Evolutionary conservation across 2,329 filamentous ascomycete genomes (phyloP).

Genomic region (Penicillium hesseltinei): DNA sequence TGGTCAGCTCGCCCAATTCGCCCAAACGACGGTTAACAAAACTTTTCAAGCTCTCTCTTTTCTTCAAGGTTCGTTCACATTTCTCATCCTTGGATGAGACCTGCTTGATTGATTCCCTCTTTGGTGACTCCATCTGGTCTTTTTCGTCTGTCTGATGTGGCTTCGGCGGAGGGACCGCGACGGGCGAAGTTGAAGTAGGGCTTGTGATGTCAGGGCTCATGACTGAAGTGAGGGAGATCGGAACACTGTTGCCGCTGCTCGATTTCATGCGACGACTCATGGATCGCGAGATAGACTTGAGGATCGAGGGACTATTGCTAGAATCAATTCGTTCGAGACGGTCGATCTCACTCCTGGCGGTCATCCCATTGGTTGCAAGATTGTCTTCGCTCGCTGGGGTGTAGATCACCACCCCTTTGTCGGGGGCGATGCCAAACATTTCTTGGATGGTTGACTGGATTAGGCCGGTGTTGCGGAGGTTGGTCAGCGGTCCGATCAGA

Average conservation of each 20-base stretch:
- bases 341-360: slow-evolving; percentile 66
- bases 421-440: slow-evolving; percentile 62
- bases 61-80: slow-evolving; percentile 16
- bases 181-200: neutral
- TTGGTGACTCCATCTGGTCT: neutral
- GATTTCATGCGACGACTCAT: slow-evolving; percentile 39
- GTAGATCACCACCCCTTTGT: slow-evolving; percentile 73
- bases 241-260: slow-evolving; percentile 28
- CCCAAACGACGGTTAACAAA: slow-evolving; percentile 13
- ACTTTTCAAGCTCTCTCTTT: slow-evolving; percentile 14
- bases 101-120: neutral
- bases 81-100: slow-evolving; percentile 9
- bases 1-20: neutral
- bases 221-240: slow-evolving; percentile 22
- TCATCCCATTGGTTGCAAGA: slow-evolving; percentile 68
- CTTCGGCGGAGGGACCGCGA: neutral
- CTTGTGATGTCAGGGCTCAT: slow-evolving; percentile 9
- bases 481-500: slow-evolving; percentile 69
- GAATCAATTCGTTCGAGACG: slow-evolving; percentile 50
- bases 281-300: slow-evolving; percentile 41
- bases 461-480: slow-evolving; percentile 76
- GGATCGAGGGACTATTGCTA: slow-evolving; percentile 41
- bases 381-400: slow-evolving; percentile 68
- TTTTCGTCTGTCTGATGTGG: neutral
- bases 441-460: slow-evolving; percentile 74